Conservation (phyloP, 306 rosid species). For the Vigna reflexopilosa region DNA sequence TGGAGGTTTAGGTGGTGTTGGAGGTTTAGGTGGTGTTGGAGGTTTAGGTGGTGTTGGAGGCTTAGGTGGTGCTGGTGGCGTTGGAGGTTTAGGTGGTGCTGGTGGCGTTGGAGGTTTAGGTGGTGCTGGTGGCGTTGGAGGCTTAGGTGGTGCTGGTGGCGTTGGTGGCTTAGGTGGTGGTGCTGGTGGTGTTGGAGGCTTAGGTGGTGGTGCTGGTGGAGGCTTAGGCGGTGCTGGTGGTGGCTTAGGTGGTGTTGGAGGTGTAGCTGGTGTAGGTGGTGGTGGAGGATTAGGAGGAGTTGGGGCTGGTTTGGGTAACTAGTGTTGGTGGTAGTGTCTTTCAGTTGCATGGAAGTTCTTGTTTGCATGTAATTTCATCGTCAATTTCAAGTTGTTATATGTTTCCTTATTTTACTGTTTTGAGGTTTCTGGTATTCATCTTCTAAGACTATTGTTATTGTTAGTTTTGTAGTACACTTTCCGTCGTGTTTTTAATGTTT, state of each 20-base stretch:
- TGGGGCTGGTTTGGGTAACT: background rate
- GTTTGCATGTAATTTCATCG: too few species aligned
- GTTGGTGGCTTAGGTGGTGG: slow-evolving; percentile 12
- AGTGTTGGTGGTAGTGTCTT: background rate
- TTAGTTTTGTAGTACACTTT: background rate
- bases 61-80: too few species aligned
- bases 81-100: slow-evolving; percentile 46
- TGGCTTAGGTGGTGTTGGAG: slow-evolving; percentile 35
- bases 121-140: slow-evolving; percentile 43
- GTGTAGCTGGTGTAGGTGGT: background rate
- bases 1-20: slow-evolving; percentile 1
- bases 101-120: slow-evolving; percentile 26
- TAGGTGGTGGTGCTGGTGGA: slow-evolving; percentile 17
- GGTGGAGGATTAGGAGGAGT: background rate
- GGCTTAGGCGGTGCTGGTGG: slow-evolving; percentile 28
- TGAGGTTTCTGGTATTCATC: background rate
- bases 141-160: slow-evolving; percentile 13
- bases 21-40: slow-evolving; percentile 28
- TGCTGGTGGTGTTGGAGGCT: slow-evolving; percentile 18
- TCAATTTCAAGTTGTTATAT: background rate
- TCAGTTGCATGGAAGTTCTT: slow-evolving; percentile 25
- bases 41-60: background rate
- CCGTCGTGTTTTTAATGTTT: slow-evolving; percentile 5
- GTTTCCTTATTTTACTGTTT: background rate
- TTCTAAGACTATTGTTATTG: too few species aligned